Evolutionary conservation across 352 stramenopile genomes (phyloP), one percentile per base, ranked within the genome.

Genomic region (Peronospora belbahrii): DNA sequence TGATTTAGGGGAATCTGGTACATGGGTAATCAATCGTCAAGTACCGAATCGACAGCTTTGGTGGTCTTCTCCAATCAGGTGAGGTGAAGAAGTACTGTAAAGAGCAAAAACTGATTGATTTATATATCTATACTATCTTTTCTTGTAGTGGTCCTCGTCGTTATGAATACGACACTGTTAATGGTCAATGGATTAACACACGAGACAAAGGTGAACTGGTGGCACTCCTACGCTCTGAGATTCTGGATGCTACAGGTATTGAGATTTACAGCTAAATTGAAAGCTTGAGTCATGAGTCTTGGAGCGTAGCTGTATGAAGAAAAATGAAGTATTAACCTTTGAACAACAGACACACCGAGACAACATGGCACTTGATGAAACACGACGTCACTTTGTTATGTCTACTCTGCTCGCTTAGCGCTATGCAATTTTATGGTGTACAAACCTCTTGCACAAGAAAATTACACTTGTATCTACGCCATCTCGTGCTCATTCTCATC

Each of bases 21-120:
- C 90, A 35, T 98, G 89, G 85, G 95, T 98, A 22, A 80, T 98
- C 50, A 98, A 98, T 70, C 97, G 97, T 56, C 95, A 98, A 64
- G 96, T 95, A 28, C 95, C 95, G 3, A 98, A 98, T 73, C 75
- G 83, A 28, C 94, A 98, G 65, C 91, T 98, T 46, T 98, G 92
- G 92, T 98, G 93, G 94, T 98, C 90, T 5, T 98, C 92, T 46
- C 95, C 95, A 2, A 75, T 98, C 52, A 97, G 85, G 79, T 88
- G 51, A 22, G 52, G 30, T 0, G 19, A 10, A n/a, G n/a, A n/a
- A n/a, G n/a, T n/a, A n/a, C n/a, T n/a, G n/a, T n/a, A n/a, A n/a
- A n/a, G n/a, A n/a, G n/a, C n/a, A n/a, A n/a, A n/a, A n/a, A n/a
- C n/a, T n/a, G n/a, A n/a, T n/a, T n/a, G n/a, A n/a, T n/a, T n/a